Percentiles rank a stretch among this genome's conserved stretches.
Evolutionary conservation across 768 basidiomycete species (phyloP).

Genomic region (Boletus patriciae): DNA sequence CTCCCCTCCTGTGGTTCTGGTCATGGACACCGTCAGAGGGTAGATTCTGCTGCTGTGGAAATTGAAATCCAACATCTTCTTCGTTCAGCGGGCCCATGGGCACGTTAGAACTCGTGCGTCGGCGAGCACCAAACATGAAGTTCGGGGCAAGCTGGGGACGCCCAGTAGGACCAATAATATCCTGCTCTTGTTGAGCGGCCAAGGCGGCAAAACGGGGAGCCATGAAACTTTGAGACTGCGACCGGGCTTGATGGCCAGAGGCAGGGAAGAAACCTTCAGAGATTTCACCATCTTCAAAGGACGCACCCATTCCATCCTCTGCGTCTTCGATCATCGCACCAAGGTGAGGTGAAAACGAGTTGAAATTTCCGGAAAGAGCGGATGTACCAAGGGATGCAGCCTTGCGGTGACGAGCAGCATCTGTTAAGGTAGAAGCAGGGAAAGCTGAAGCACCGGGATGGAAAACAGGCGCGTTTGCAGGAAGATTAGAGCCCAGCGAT

Average conservation of each 20-base stretch:
- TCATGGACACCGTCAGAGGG: constrained; percentile 35
- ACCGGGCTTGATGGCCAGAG: constrained; percentile 61
- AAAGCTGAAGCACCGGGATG: constrained; percentile 65
- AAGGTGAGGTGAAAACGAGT: constrained; percentile 74
- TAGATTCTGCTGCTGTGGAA: constrained; percentile 63
- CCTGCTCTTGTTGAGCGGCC: constrained; percentile 68
- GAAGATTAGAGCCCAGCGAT: constrained; percentile 47
- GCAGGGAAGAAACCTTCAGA: constrained; percentile 53
- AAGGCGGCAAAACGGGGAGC: constrained; percentile 87
- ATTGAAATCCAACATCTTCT: constrained; percentile 80
- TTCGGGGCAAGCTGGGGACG: constrained; percentile 88
- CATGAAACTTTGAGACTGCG: constrained; percentile 81
- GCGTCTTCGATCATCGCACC: constrained; percentile 83
- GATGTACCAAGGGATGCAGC: constrained; percentile 69
- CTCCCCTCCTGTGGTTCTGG: constrained; percentile 52
- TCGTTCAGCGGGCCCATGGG: constrained; percentile 73
- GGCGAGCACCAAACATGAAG: constrained; percentile 82
- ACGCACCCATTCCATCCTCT: constrained; percentile 54
- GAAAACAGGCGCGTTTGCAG: constrained; percentile 70
- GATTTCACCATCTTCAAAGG: constrained; percentile 81
- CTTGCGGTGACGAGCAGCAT: constrained; percentile 76
- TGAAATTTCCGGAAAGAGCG: constrained; percentile 58
- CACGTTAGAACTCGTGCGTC: constrained; percentile 49
- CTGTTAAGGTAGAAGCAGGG: constrained; percentile 42
- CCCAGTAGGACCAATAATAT: constrained; percentile 67